A percentile compares a stretch with the other conserved stretches of the same genome.
These are phyloP conservation scores for Calonectria fujianensis DNA, from an alignment of 2,329 filamentous ascomycete species.

Conservation along the genomic window DNA sequence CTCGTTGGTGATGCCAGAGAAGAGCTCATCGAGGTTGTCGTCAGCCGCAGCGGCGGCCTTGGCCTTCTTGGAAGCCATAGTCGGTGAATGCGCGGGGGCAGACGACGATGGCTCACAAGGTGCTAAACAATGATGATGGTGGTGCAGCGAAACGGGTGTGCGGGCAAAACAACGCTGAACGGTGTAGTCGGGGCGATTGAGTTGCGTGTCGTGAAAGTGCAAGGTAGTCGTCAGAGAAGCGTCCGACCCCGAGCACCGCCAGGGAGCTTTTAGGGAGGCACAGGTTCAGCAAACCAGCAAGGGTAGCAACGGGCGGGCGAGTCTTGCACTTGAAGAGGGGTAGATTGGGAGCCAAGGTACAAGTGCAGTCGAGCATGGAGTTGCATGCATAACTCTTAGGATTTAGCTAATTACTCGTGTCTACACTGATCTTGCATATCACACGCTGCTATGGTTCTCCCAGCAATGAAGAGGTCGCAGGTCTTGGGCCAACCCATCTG, in stretches of 20 bases:
- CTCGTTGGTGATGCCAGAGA: conserved; percentile 77
- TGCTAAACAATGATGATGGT: background rate
- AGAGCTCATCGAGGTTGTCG: conserved; percentile 80
- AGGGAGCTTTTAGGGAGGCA: conserved; percentile 34
- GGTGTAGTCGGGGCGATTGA: conserved; percentile 39
- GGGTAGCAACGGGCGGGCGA: conserved; percentile 39
- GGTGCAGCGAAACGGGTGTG: conserved; percentile 6
- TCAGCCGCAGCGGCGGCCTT: conserved; percentile 72
- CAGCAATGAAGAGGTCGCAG: conserved; percentile 6
- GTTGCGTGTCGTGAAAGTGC: conserved; percentile 33
- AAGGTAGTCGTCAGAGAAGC: conserved; percentile 47
- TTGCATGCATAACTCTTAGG: conserved; percentile 10
- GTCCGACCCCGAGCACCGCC: conserved; percentile 45
- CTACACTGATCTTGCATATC: background rate
- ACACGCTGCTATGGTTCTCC: background rate
- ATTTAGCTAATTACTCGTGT: background rate
- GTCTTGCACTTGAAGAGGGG: conserved; percentile 1
- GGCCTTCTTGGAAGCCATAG: conserved; percentile 77
- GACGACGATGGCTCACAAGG: conserved; percentile 31
- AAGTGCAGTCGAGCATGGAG: background rate
- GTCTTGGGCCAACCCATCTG: background rate
- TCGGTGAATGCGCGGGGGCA: conserved; percentile 45
- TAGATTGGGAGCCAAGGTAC: conserved; percentile 3
- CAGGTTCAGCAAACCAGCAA: conserved; percentile 45
- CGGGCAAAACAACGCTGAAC: background rate